These are phyloP conservation scores for Dactylellina parvicollis DNA, from an alignment of 2,329 filamentous ascomycete genomes.

Conservation along the genomic window DNA sequence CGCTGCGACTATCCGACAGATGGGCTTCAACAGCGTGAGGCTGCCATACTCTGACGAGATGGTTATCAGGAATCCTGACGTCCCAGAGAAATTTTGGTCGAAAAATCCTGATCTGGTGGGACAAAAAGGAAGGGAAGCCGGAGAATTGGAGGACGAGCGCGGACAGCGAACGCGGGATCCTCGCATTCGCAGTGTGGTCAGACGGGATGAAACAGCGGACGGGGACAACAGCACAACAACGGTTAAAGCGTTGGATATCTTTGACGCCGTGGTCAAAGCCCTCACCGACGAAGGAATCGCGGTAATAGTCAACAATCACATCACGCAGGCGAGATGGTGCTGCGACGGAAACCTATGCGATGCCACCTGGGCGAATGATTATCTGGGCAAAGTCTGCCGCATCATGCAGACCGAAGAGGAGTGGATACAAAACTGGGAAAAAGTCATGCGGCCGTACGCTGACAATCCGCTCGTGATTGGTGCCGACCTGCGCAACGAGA, in stretches of 20 bases:
- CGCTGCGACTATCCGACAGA: constrained; percentile 68
- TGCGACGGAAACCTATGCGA: constrained; percentile 75
- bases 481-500: constrained; percentile 75
- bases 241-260: constrained; percentile 69
- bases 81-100: constrained; percentile 59
- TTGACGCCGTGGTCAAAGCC: constrained; percentile 69
- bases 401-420: constrained; percentile 72
- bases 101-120: constrained; percentile 34
- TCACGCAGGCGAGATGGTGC: constrained; percentile 75
- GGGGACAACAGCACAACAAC: constrained; percentile 60
- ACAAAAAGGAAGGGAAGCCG: background rate
- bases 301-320: constrained; percentile 76
- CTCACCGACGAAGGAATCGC: constrained; percentile 72
- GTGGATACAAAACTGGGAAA: constrained; percentile 74
- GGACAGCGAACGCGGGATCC: constrained; percentile 2
- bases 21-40: constrained; percentile 77
- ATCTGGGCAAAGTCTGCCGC: constrained; percentile 70
- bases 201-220: constrained; percentile 68
- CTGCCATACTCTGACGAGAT: constrained; percentile 76
- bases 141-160: background rate
- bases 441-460: constrained; percentile 70
- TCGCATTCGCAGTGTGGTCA: background rate
- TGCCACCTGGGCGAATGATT: constrained; percentile 73
- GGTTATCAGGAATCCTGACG: constrained; percentile 69
- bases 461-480: constrained; percentile 72